Base-by-base conservation (phyloP, 225 moss, liverwort and hornwort species). In the Sphagnum tenellum region DNA sequence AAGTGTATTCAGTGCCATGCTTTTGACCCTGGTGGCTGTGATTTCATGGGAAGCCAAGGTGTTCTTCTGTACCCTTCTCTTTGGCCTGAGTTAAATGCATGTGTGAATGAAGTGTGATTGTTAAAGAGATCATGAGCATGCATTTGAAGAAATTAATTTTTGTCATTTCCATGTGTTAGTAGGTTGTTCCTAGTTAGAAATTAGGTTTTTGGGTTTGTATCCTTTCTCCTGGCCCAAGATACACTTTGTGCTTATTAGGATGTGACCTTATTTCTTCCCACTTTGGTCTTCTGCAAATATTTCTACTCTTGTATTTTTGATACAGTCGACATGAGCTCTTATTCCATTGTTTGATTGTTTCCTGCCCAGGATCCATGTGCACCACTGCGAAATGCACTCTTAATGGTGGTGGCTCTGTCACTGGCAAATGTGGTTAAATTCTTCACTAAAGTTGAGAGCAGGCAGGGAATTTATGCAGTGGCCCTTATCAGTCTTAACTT, bases 1-100 rank as follows among this genome's bases (percentile, higher is more conserved):
- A 10, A 90, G 87, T 71, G 59, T 90, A 55, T 90, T 90, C 71
- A 90, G 89, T 85, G 89, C 85, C 50, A 56, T 78, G 58, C 79
- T 90, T 57, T 80, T 82, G 56, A 75, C 78, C 64, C 68, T 90
- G 65, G 89, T 90, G 71, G 82, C 85, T 46, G 65, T 81, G 70
- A 82, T 90, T 66, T 85, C 73, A 47, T 82, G 82, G 85, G 82
- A 87, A 64, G 76, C 89, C 14, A 74, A 85, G 84, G 84, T 85
- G 50, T 11, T 49, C 59, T 44, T 60, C 8, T 44, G 9, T 8
- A 12, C n/a, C 44, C 44, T 45, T 14, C 44, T 52, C 9, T 6
- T 52, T 52, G 6, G 52, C 6, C 9, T 6, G 52, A 9, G 52
- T 52, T 52, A 52, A 60, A 12, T 2, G 12, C 9, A 8, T n/a